Base-by-base conservation (phyloP, 495 filamentous ascomycete species). In the Podospora fimiseda region DNA sequence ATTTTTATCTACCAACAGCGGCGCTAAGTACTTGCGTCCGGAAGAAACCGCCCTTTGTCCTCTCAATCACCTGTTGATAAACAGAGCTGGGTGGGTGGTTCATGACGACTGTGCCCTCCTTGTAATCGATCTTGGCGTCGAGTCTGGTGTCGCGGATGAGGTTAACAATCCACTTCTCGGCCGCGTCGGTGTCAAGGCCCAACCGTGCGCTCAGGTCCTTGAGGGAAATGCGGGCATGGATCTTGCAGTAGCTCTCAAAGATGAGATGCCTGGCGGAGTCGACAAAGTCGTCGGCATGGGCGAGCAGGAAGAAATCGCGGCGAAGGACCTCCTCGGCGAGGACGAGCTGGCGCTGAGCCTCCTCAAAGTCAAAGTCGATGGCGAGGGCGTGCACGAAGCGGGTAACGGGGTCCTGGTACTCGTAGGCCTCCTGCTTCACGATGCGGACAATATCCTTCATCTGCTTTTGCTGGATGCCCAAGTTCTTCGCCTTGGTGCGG, bases 141-240 rank as follows among this genome's bases (percentile, higher is more conserved):
- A 98, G 88, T 47, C 93, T 80, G 2, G 93, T 98, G 68, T 98
- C 93, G 53, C 93, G 84, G 73, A 98, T 98, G 41, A 97, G 80
- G 74, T 98, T 98, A 54, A 98, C 93, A 59, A 98, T 98, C 94
- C 94, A 97, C 78, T 96, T 97, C 83, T 98, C 93, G 58, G 94
- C 93, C 60, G 95, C 93, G 62, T 95, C 90, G 62, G 89, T 82
- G 63, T 83, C 88, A 54, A 98, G 75, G 53, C 93, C 93, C 47
- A 98, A 78, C 56, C 91, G 83, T 53, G 84, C 85, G 55, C 90
- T 95, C 15, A 98, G 80, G 62, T 97, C 94, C 82, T 90, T 90
- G 69, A 98, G 95, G 68, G 96, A 90, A 56, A 98, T 98, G 52
- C 93, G 81, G 57, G 96, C 89, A 72, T 96, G 93, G 65, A 98